Percentiles rank a stretch among this genome's conserved stretches.
phyloP scores from a whole-genome alignment of 306 rosid genomes.

The Alnus rubra region DNA sequence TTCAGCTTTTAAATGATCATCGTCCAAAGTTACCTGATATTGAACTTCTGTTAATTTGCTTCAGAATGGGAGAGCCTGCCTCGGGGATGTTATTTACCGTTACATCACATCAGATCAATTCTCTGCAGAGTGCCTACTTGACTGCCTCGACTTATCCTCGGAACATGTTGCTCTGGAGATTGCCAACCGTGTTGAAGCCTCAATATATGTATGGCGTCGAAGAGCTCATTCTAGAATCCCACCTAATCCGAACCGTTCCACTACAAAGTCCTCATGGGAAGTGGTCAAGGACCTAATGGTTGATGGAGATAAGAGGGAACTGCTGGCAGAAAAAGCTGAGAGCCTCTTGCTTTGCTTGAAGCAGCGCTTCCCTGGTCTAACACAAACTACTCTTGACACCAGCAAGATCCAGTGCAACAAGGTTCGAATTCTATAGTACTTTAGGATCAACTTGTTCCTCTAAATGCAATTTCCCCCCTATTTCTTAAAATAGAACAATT shows the following conservation, averaged over 20 bases:
- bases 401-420: constrained; percentile 91
- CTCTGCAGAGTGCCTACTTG: constrained; percentile 75
- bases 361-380: constrained; percentile 83
- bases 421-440: constrained; percentile 39
- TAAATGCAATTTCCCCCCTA: neutral
- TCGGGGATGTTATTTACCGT: constrained; percentile 83
- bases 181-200: constrained; percentile 89
- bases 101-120: constrained; percentile 86
- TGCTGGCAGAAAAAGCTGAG: constrained; percentile 87
- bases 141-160: constrained; percentile 87
- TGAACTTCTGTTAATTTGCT: constrained; percentile 14
- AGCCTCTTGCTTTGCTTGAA: constrained; percentile 67
- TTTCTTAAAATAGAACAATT: constrained; percentile 4
- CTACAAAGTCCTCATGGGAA: constrained; percentile 91
- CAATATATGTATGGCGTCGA: constrained; percentile 81
- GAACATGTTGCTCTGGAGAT: constrained; percentile 92
- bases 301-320: constrained; percentile 85
- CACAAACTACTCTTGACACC: constrained; percentile 85
- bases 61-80: constrained; percentile 90
- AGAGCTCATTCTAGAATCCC: constrained; percentile 61
- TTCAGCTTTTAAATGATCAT: neutral
- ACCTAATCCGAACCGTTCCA: constrained; percentile 60
- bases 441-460: neutral
- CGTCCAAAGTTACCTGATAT: constrained; percentile 1
- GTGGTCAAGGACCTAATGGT: constrained; percentile 84